Percentiles rank a stretch among this genome's conserved stretches.
These are phyloP conservation scores for Eragrostis curvula DNA, from an alignment of 176 grass and related monocot genomes.

Conservation along the genomic window DNA sequence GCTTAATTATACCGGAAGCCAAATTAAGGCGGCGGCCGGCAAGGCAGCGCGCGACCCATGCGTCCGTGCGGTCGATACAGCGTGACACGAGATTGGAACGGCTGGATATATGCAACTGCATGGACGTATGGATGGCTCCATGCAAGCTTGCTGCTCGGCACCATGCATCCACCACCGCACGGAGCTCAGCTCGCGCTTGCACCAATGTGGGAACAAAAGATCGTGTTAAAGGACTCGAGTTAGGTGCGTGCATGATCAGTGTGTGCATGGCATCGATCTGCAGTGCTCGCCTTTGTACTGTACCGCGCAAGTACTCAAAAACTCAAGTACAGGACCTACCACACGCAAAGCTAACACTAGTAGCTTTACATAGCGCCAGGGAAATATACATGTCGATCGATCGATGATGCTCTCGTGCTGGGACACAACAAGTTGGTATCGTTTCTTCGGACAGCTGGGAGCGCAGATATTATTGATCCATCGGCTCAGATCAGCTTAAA, in stretches of 20 bases:
- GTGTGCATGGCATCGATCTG: not conserved
- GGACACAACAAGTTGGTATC: conserved; percentile 1
- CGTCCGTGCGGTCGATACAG: not conserved
- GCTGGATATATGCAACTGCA: not conserved
- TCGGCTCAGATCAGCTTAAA: not conserved
- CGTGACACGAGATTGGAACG: not conserved
- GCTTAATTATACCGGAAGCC: too few species aligned
- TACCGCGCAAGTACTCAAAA: not conserved
- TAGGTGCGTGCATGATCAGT: not conserved
- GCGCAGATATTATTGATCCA: not conserved
- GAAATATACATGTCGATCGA: too few species aligned
- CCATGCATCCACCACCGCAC: too few species aligned
- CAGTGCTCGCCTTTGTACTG: not conserved
- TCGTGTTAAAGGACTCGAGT: conserved; percentile 41
- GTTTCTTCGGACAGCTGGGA: not conserved
- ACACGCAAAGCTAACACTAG: not conserved
- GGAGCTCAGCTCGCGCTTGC: not conserved
- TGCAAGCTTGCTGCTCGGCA: too few species aligned
- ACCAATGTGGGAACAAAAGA: conserved; percentile 2
- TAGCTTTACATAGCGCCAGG: too few species aligned
- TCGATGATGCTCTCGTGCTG: conserved; percentile 12
- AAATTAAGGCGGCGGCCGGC: not conserved
- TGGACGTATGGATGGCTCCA: not conserved
- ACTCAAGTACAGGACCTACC: not conserved
- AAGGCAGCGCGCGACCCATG: not conserved